Evolutionary conservation across 2,329 filamentous ascomycete genomes (phyloP).

Genomic region (Pseudogymnoascus sp.): DNA sequence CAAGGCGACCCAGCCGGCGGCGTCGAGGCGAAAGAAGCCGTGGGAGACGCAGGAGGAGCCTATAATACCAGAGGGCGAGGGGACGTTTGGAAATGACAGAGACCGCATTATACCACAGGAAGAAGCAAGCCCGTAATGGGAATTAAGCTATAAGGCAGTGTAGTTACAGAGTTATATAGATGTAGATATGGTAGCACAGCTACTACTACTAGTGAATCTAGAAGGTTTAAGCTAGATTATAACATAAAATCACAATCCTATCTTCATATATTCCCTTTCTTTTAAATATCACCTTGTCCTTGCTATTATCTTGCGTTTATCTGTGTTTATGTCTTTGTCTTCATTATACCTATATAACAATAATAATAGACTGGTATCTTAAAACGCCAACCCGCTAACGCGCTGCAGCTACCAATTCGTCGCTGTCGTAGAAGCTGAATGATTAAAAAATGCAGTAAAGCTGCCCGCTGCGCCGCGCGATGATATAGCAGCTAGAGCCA

Average conservation of each 20-base stretch:
- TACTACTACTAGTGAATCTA: not conserved
- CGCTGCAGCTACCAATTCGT: not conserved
- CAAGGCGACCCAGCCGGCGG: slow-evolving; percentile 42
- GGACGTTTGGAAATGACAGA: slow-evolving; percentile 25
- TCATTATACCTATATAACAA: not conserved
- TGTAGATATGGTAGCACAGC: not conserved
- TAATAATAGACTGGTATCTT: not conserved
- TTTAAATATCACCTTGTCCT: not conserved
- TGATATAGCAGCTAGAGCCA: not conserved
- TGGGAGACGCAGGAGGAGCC: slow-evolving; percentile 61
- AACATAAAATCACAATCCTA: not conserved
- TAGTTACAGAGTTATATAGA: not conserved
- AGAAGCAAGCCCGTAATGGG: not conserved
- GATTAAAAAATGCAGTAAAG: slow-evolving; percentile 1
- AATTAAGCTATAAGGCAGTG: not conserved
- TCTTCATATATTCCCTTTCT: not conserved
- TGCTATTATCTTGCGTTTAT: not conserved
- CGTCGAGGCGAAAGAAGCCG: slow-evolving; percentile 49
- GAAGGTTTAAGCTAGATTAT: not conserved
- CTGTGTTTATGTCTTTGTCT: not conserved
- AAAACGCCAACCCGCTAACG: too few relatives aligned
- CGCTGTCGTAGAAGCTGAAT: not conserved
- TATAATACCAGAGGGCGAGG: slow-evolving; percentile 31
- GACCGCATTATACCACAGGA: slow-evolving; percentile 25
- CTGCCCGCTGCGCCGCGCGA: not conserved